phyloP scores from a whole-genome alignment of 2,329 filamentous ascomycete species.

The Emergomyces orientalis region DNA sequence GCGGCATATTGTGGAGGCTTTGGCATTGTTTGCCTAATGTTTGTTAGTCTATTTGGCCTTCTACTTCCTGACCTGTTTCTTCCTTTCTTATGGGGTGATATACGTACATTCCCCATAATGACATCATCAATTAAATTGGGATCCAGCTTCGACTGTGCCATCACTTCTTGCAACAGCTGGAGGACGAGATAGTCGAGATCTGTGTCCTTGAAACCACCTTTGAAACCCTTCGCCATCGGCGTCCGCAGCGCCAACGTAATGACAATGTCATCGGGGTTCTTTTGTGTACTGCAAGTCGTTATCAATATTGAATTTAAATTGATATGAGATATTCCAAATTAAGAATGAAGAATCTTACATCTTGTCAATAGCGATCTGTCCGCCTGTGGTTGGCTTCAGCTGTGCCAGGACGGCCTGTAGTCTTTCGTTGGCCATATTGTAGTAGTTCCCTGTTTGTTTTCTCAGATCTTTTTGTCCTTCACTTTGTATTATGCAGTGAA shows the following conservation, averaged over 20 bases:
- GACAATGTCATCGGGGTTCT: conserved; percentile 93
- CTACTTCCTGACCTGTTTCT: not conserved
- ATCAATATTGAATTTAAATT: not conserved
- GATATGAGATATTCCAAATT: not conserved
- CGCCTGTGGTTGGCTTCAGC: conserved; percentile 16
- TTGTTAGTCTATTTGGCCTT: conserved; percentile 1
- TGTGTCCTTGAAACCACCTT: conserved; percentile 94
- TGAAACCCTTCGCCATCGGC: conserved; percentile 75
- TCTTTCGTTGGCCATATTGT: conserved; percentile 17
- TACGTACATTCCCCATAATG: conserved; percentile 75
- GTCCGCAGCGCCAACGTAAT: conserved; percentile 89
- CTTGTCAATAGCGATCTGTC: conserved; percentile 14
- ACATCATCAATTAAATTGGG: conserved; percentile 80
- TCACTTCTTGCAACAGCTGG: conserved; percentile 67
- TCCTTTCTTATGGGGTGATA: conserved; percentile 3
- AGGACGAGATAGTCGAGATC: conserved; percentile 78
- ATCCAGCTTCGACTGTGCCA: conserved; percentile 65
- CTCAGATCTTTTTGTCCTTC: not conserved
- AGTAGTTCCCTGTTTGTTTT: not conserved
- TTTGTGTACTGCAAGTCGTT: conserved; percentile 57
- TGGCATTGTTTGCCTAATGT: conserved; percentile 61
- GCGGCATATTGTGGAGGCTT: conserved; percentile 84
- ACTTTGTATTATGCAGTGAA: not conserved
- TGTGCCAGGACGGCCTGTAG: conserved; percentile 16
- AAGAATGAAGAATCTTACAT: conserved; percentile 11